Conservation (phyloP, 2,329 filamentous ascomycete genomes). For the Verticillium nonalfalfae region DNA sequence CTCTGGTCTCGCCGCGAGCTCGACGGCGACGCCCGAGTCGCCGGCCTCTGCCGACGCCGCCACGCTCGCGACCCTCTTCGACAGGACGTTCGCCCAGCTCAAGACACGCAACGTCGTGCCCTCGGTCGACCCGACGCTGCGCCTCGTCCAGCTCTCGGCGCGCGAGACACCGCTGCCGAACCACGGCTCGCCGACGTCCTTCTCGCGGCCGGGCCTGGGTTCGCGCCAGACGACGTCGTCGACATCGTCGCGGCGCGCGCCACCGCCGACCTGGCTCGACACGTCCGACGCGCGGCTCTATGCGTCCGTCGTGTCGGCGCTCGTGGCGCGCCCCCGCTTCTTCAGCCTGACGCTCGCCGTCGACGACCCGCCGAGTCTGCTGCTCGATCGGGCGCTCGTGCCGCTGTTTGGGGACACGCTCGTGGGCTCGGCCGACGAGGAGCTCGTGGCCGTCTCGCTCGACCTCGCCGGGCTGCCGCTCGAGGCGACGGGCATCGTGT, state of each 20-base stretch:
- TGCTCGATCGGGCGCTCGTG: conserved; percentile 64
- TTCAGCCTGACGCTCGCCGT: conserved; percentile 68
- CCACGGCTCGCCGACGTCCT: conserved; percentile 5
- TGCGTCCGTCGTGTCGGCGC: conserved; percentile 53
- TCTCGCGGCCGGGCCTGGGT: background rate
- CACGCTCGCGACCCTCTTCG: conserved; percentile 72
- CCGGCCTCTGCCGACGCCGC: conserved; percentile 19
- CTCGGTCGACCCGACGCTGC: conserved; percentile 59
- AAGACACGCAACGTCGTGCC: conserved; percentile 70
- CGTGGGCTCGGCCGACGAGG: conserved; percentile 66
- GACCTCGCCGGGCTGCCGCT: conserved; percentile 75
- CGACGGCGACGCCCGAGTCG: conserved; percentile 28
- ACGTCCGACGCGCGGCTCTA: conserved; percentile 59
- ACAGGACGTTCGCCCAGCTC: conserved; percentile 78
- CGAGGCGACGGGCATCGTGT: conserved; percentile 91
- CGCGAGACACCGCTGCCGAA: conserved; percentile 30
- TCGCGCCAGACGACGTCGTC: conserved; percentile 16
- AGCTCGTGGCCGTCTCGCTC: conserved; percentile 79
- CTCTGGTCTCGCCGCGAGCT: conserved; percentile 1
- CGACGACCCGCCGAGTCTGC: conserved; percentile 66
- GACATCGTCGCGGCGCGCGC: conserved; percentile 23
- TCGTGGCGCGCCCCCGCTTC: conserved; percentile 59
- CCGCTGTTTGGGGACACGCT: conserved; percentile 64
- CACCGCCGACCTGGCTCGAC: conserved; percentile 45
- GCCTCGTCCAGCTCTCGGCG: conserved; percentile 78